Evolutionary conservation across 129 eudicot genomes (phyloP), one percentile per base, ranked within the genome.

Genomic region (Artemisia tridentata): DNA sequence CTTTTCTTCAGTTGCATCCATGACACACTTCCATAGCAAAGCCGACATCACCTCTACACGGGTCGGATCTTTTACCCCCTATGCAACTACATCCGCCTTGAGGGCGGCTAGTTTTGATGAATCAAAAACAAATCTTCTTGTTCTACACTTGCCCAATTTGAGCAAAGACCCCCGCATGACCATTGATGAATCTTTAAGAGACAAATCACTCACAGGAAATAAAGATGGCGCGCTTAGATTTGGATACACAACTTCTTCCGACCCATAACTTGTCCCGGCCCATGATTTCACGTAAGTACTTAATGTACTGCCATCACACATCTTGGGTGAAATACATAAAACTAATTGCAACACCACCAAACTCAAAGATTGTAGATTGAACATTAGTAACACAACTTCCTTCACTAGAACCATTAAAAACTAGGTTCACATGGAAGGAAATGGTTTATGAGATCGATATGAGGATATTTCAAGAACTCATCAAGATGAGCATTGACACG

Each of bases 111-210:
- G 65, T 18, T 76, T 82, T 0, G 78, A 68, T 14, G 76, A 57
- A 75, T 73, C 76, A 47, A 90, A 90, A 19, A 87, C 81, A n/a
- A 87, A 76, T 72, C 95, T 83, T 48, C 29, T 85, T 0, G 95
- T 87, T 7, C 60, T 73, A 55, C 82, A 81, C 64, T 77, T 72
- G 5, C 95, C 95, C 51, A 67, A 68, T 83, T 83, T 87, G 71
- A 90, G 80, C 47, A 80, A 41, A 16, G 95, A 81, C 11, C 85
- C 81, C 86, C 86, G 87, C 86, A 79, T 87, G 6, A 67, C 81
- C 83, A 65, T 81, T 1, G 97, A 75, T 60, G 78, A 50, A 63
- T 90, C 90, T 74, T 68, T 75, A 7, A 90, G 85, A 87, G 82
- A 74, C 23, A 77, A 62, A 23, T 79, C 87, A 19, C 77, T 67